phyloP scores from a whole-genome alignment of 192 early-diverging fungal species.

The Rhizophagus clarus region DNA sequence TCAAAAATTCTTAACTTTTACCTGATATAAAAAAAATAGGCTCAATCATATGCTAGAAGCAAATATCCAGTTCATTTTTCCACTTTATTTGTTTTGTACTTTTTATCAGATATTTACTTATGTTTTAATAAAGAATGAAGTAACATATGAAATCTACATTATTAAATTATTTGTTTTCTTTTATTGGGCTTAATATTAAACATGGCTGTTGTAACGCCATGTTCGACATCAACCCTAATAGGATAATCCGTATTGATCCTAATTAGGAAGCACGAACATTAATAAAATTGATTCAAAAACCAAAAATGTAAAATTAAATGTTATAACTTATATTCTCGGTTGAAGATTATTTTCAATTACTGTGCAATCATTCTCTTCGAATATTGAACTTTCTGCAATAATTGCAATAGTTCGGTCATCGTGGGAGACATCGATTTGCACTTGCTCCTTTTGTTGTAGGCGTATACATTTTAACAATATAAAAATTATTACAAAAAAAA shows the following conservation, averaged over 20 bases:
- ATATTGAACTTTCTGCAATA: not conserved
- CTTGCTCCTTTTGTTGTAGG: not conserved
- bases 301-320: not conserved
- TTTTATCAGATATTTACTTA: too few relatives aligned
- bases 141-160: too few relatives aligned
- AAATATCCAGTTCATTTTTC: too few relatives aligned
- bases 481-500: slow-evolving; percentile 9
- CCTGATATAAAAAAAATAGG: too few relatives aligned
- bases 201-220: not conserved
- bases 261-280: not conserved
- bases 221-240: not conserved
- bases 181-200: not conserved
- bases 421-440: slow-evolving; percentile 8
- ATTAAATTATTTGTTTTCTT: slow-evolving; percentile 14
- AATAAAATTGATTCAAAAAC: slow-evolving; percentile 5
- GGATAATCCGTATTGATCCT: not conserved
- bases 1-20: too few relatives aligned
- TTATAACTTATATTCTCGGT: not conserved
- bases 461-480: not conserved
- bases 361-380: not conserved
- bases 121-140: too few relatives aligned
- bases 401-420: not conserved
- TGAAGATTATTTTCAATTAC: slow-evolving; percentile 10
- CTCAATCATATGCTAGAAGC: too few relatives aligned
- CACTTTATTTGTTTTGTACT: too few relatives aligned